Evolutionary conservation across 2,329 filamentous ascomycete species (phyloP).

Genomic region (Fusarium brevicatenulatum): DNA sequence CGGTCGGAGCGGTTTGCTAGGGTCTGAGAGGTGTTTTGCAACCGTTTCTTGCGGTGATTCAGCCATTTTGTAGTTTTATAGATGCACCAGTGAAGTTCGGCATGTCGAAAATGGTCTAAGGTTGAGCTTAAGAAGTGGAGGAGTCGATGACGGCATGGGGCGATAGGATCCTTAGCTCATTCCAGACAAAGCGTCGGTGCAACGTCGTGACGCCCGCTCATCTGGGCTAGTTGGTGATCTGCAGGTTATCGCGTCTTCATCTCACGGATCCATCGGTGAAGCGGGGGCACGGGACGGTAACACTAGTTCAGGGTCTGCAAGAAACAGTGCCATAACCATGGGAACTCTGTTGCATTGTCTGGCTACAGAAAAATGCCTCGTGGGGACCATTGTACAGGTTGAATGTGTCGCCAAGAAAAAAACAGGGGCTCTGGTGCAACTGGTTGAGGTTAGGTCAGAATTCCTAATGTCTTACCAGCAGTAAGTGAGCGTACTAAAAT

Average conservation of each 20-base stretch:
- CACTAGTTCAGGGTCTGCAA: not conserved
- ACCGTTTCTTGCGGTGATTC: not conserved
- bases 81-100: not conserved
- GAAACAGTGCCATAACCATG: not conserved
- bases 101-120: not conserved
- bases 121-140: not conserved
- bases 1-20: slow-evolving; percentile 27
- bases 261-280: not conserved
- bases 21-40: not conserved
- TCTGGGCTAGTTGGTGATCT: not conserved
- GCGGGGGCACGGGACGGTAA: not conserved
- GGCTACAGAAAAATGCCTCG: not conserved
- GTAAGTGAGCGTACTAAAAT: not conserved
- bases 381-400: not conserved
- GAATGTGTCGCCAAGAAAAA: not conserved
- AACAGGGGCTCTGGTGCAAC: too few relatives aligned
- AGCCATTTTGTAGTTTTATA: not conserved
- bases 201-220: not conserved
- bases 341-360: too few relatives aligned
- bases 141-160: slow-evolving; percentile 2
- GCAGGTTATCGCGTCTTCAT: not conserved
- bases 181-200: not conserved
- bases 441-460: not conserved
- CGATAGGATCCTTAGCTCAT: not conserved
- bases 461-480: not conserved